Base-by-base conservation (phyloP, 495 filamentous ascomycete genomes). In the Melanomma pulvis-pyrius region DNA sequence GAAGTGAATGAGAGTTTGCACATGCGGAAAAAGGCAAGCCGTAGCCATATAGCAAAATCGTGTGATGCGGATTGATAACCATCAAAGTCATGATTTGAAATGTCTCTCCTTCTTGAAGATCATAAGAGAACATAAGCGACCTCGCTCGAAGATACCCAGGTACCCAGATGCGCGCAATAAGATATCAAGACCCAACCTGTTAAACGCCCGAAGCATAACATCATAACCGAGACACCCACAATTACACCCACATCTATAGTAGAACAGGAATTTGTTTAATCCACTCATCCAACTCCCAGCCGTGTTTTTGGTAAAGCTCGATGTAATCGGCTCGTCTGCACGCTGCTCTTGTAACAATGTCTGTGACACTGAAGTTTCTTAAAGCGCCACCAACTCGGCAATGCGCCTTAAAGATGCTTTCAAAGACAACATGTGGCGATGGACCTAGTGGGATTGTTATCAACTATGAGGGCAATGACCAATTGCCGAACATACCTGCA, bases 301-400 rank as follows among this genome's bases (percentile, higher is more conserved):
- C 62, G 0, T 50, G 49, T 34, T 48, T 28, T 53, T 63, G 19
- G 44, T 49, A 48, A 25, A 54, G 13, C n/a, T 55, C 46, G 6
- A 71, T 51, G 41, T 69, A 32, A 11, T 22, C 47, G 19, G 63
- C 32, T 41, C 63, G 68, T 46, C 75, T 12, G 30, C 39, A 41
- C 17, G 65, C 68, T 41, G 76, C 76, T 47, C 61, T 39, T 39
- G 53, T 34, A 22, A 72, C 68, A 53, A 78, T 75, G 50, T 78
- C 75, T 25, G 62, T 53, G 19, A 75, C 75, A 49, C 29, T 75
- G 52, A 60, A 75, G 5, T 60, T 13, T 12, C 72, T 63, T 47
- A 77, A 48, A 7, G 48, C 9, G 19, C 66, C 65, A 15, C 52
- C 47, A 1, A 36, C 59, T 7, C 47, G 21, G 51, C 76, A 78